Evolutionary conservation across 306 rosid species (phyloP), one percentile per base, ranked within the genome.

Genomic region (Senna siamea): DNA sequence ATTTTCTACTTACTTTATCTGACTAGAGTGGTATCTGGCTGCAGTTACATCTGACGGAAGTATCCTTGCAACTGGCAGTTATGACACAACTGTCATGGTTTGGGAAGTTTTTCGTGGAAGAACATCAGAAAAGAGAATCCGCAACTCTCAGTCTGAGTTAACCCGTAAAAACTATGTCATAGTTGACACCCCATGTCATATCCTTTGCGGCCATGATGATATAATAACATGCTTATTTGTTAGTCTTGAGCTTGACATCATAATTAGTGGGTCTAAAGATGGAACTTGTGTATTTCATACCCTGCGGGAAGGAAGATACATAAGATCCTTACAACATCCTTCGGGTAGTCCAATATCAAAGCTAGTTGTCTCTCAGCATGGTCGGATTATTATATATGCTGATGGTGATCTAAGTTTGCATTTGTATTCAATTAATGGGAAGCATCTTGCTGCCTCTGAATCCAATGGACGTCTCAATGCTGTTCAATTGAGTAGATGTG

Each of bases 21-120:
- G 63, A 83, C 74, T 43, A 48, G 55, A 47, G 23, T 69, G 78
- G 52, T 84, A 55, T 65, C 47, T 59, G 77, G 80, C 74, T 89
- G 86, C 91, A 94, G 98, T 94, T 90, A 85, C 98, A 78, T 89
- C 96, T 76, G 98, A 94, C 60, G 98, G 98, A 70, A 87, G 94
- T 84, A 81, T 89, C 69, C 98, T 94, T 78, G 98, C 97, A 61
- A 94, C 98, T 48, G 98, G 98, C 82, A 91, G 98, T 86, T 88
- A 84, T 75, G 98, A 94, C 86, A 94, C 98, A 43, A 94, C 98
- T 32, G 92, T 94, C 43, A 94, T 94, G 98, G 87, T 94, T 50
- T 94, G 98, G 98, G 92, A 94, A 87, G 91, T 91, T 84, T 73
- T 76, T 54, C 92, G 91, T 59, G 91, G 93, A 79, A 91, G 82